phyloP scores from a whole-genome alignment of 371 early-diverging fungal species.

The Parasitella parasitica region DNA sequence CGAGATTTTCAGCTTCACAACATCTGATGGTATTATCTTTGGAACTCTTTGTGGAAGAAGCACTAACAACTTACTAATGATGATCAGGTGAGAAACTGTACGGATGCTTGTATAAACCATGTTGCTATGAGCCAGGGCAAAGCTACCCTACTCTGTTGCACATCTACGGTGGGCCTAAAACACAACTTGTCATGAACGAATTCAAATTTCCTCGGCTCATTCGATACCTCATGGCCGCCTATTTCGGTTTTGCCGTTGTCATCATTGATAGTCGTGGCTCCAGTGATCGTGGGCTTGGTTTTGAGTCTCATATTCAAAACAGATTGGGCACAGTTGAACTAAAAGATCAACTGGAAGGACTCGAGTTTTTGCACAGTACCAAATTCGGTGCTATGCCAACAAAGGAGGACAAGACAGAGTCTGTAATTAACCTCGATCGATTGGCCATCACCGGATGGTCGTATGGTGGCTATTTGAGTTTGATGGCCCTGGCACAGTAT shows the following conservation, averaged over 20 bases:
- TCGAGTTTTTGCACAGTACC: conserved; percentile 51
- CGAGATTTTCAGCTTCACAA: conserved; percentile 19
- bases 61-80: not conserved
- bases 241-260: conserved; percentile 70
- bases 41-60: conserved; percentile 22
- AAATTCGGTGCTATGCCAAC: conserved; percentile 44
- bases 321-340: conserved; percentile 68
- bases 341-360: conserved; percentile 68
- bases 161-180: conserved; percentile 68
- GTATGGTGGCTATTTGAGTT: conserved; percentile 75
- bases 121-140: conserved; percentile 43
- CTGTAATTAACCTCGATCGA: conserved; percentile 57
- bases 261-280: conserved; percentile 79
- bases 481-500: conserved; percentile 69
- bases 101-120: conserved; percentile 68
- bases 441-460: conserved; percentile 75
- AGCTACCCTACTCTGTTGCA: conserved; percentile 60
- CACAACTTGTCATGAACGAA: conserved; percentile 72
- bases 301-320: conserved; percentile 59
- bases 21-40: conserved; percentile 19
- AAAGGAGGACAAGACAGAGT: conserved; percentile 12
- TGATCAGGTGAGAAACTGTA: conserved; percentile 31
- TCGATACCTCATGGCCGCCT: conserved; percentile 62
- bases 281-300: conserved; percentile 65
- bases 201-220: conserved; percentile 66